Conservation (phyloP, 352 stramenopile genomes). For the Globisporangium viniferum region DNA sequence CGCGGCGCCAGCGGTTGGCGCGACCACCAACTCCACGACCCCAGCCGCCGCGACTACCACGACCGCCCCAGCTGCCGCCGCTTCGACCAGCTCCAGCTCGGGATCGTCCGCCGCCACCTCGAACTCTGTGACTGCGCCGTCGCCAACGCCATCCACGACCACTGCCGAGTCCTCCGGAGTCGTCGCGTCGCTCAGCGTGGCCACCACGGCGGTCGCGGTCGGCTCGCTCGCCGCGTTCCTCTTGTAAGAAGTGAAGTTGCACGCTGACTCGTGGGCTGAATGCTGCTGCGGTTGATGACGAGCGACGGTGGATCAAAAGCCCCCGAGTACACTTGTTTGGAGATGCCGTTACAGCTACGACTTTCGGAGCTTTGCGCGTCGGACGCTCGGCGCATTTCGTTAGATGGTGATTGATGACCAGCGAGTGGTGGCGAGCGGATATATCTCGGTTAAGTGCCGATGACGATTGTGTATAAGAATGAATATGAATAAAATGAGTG, state of each 20-base stretch:
- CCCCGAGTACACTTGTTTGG: background rate
- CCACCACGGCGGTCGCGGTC: constrained; percentile 3
- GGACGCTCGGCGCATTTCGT: background rate
- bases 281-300: background rate
- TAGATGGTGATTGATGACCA: background rate
- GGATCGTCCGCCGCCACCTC: background rate
- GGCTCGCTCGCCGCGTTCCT: constrained; percentile 7
- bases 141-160: background rate
- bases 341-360: background rate
- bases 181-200: constrained; percentile 3
- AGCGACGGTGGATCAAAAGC: background rate
- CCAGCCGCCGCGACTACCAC: background rate
- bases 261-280: background rate
- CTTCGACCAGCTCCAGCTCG: constrained; percentile 3
- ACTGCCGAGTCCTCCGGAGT: background rate
- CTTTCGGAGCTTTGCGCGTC: background rate
- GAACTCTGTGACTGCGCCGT: background rate
- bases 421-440: background rate
- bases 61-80: background rate
- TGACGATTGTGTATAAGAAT: background rate
- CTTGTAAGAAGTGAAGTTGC: background rate
- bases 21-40: background rate
- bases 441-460: background rate
- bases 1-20: background rate
- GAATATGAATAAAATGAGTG: background rate